These are phyloP conservation scores for Tuber magnatum DNA, from an alignment of 495 filamentous ascomycete genomes.

Conservation along the genomic window DNA sequence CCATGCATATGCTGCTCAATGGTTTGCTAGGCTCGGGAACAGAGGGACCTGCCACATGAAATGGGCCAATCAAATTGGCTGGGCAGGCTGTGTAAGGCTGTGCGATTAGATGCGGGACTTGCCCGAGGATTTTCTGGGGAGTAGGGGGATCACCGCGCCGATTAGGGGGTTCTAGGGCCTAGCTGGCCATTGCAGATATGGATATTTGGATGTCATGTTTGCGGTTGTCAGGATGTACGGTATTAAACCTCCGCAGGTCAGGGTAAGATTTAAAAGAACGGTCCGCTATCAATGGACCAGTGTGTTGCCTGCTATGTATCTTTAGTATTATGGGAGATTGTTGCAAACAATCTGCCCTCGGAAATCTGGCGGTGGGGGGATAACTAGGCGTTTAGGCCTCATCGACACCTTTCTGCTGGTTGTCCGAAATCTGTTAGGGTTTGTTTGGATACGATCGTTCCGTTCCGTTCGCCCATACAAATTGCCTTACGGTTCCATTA, in stretches of 20 bases:
- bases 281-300: not conserved
- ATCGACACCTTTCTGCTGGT: not conserved
- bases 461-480: no score
- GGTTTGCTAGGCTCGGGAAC: no score
- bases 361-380: not conserved
- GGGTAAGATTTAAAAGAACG: no score
- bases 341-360: not conserved
- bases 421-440: not conserved
- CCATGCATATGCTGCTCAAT: not conserved
- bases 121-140: not conserved
- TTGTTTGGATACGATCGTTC: no score
- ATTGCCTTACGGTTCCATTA: no score
- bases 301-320: not conserved
- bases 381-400: not conserved
- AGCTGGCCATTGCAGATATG: not conserved
- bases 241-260: not conserved
- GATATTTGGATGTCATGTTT: not conserved
- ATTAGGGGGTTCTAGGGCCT: no score
- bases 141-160: no score
- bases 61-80: no score
- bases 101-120: not conserved
- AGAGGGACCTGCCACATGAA: no score
- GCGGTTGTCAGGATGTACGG: no score
- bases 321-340: not conserved
- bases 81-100: not conserved